Percentiles rank a stretch among this genome's conserved stretches.
Evolutionary conservation across 1,284 basidiomycete genomes (phyloP).

Genomic region (Vanrija sp.): DNA sequence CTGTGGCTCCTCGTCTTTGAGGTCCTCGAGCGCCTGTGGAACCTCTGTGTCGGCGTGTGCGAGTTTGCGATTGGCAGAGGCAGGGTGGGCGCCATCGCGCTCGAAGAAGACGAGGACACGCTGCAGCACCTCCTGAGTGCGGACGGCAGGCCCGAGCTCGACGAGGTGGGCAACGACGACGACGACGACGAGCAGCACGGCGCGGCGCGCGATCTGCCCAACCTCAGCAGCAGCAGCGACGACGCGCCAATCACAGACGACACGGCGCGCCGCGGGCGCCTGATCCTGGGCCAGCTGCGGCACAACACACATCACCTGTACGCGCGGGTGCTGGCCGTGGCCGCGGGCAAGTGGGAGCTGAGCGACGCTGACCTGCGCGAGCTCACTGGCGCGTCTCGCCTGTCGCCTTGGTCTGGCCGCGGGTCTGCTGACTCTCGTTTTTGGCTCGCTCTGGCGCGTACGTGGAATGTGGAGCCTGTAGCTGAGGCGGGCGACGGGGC

Average conservation of each 20-base stretch:
- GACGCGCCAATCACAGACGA: conserved; percentile 14
- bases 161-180: not conserved
- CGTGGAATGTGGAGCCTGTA: conserved; percentile 18
- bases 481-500: not conserved
- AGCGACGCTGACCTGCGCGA: conserved; percentile 11
- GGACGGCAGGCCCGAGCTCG: not conserved
- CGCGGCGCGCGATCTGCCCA: not conserved
- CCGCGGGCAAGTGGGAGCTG: conserved; percentile 17
- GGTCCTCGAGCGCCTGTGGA: conserved; percentile 33
- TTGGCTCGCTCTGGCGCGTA: conserved; percentile 16
- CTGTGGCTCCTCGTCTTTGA: conserved; percentile 43
- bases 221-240: not conserved
- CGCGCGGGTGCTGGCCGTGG: conserved; percentile 16
- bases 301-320: conserved; percentile 43
- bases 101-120: conserved; percentile 14
- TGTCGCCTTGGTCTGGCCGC: conserved; percentile 8
- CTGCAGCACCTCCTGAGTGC: no score
- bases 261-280: conserved; percentile 27
- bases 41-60: conserved; percentile 43
- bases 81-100: conserved; percentile 5
- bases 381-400: conserved; percentile 10
- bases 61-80: conserved; percentile 42
- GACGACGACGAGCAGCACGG: no score
- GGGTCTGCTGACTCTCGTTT: conserved; percentile 2
- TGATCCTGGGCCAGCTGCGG: conserved; percentile 39